These are phyloP conservation scores for Kandelia obovata DNA, from an alignment of 345 rosid genomes.

Conservation along the genomic window DNA sequence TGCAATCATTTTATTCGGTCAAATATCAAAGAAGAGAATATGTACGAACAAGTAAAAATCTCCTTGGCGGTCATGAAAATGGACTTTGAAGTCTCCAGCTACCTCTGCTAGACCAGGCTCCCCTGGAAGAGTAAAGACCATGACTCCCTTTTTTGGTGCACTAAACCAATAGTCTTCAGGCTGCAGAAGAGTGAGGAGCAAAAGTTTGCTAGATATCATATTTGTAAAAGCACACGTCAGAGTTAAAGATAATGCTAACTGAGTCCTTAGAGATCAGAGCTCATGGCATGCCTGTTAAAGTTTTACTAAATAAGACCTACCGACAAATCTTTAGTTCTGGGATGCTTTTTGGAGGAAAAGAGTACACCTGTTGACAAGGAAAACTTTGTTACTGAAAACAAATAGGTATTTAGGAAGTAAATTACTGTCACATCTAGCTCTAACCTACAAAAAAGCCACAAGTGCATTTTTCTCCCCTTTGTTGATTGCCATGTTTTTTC, in stretches of 20 bases:
- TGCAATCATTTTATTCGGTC: slow-evolving; percentile 1
- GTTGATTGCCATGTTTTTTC: no score
- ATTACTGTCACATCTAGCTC: neutral
- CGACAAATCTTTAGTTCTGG: slow-evolving; percentile 64
- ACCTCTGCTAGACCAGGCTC: slow-evolving; percentile 87
- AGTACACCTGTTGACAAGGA: slow-evolving; percentile 51
- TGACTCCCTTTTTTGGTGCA: slow-evolving; percentile 81
- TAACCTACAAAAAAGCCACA: neutral
- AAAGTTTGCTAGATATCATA: neutral
- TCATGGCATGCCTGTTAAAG: neutral
- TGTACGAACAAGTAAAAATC: slow-evolving; percentile 78
- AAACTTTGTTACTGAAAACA: neutral
- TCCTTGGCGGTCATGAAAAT: slow-evolving; percentile 86
- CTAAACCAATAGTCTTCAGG: slow-evolving; percentile 94
- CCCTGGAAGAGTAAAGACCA: slow-evolving; percentile 92
- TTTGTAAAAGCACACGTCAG: neutral
- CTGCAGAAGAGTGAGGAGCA: slow-evolving; percentile 31
- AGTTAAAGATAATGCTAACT: neutral
- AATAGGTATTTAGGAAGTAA: neutral
- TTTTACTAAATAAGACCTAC: slow-evolving; percentile 35
- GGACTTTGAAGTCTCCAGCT: slow-evolving; percentile 81
- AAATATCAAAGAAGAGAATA: slow-evolving; percentile 1
- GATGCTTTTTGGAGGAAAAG: slow-evolving; percentile 75
- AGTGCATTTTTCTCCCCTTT: neutral
- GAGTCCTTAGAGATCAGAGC: neutral